These are phyloP conservation scores for Fusarium verticillioides DNA, from an alignment of 2,329 filamentous ascomycete species.

Conservation along the genomic window DNA sequence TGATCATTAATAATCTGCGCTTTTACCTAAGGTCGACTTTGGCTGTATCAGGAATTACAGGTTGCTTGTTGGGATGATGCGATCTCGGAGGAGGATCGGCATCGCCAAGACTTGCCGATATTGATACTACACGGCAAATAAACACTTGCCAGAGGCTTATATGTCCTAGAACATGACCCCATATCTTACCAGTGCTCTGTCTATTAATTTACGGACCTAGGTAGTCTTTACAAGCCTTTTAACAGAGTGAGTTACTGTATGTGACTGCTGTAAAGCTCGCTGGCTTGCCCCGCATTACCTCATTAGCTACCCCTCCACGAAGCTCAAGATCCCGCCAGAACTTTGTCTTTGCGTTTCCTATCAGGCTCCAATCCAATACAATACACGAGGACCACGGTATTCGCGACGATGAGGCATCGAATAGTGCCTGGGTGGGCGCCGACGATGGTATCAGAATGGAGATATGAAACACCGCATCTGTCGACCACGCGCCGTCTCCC, in stretches of 20 bases:
- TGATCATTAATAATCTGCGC: neutral
- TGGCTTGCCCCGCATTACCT: neutral
- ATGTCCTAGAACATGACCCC: fast-evolving
- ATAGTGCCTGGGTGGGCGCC: too few species aligned
- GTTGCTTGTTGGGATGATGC: neutral
- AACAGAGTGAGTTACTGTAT: neutral
- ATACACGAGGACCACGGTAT: too few species aligned
- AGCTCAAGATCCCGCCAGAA: neutral
- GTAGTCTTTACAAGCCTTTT: neutral
- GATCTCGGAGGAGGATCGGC: neutral
- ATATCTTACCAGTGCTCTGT: fast-evolving
- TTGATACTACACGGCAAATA: neutral
- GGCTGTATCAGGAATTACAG: neutral
- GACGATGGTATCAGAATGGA: neutral
- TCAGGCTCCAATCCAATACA: neutral
- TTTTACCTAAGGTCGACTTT: neutral
- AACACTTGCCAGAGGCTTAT: neutral
- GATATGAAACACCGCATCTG: neutral
- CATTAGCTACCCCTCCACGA: neutral
- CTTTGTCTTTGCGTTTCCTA: neutral
- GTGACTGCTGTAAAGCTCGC: too few species aligned
- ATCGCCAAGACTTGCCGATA: neutral
- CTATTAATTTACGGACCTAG: neutral
- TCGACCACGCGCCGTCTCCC: neutral
- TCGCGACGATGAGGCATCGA: neutral